Conservation (phyloP, 129 eudicot genomes). For the Arctium lappa region DNA sequence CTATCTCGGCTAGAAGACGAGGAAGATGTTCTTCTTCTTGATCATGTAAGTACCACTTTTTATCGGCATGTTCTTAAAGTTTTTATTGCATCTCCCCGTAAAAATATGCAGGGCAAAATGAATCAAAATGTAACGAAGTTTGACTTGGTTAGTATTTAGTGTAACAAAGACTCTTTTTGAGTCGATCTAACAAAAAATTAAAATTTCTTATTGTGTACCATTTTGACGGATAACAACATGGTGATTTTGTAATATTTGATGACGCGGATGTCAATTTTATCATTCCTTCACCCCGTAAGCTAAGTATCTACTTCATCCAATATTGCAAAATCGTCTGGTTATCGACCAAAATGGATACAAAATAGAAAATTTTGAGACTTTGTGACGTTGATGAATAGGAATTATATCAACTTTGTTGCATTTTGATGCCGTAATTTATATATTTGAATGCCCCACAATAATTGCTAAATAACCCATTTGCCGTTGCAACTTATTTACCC, state of each 20-base stretch:
- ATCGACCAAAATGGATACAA: neutral
- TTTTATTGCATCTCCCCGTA: neutral
- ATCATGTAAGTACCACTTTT: constrained; percentile 59
- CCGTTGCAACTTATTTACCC: neutral
- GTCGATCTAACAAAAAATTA: neutral
- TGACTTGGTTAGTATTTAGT: neutral
- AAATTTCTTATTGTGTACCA: neutral
- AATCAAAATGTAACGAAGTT: neutral
- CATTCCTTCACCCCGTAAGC: neutral
- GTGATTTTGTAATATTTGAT: too few relatives aligned
- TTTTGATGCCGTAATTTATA: too few relatives aligned
- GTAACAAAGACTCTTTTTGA: neutral
- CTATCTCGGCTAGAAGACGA: constrained; percentile 93
- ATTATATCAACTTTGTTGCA: too few relatives aligned
- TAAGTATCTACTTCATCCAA: too few relatives aligned
- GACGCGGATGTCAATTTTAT: neutral
- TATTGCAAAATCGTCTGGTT: neutral
- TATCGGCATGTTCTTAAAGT: neutral
- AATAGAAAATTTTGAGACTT: too few relatives aligned
- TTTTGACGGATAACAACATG: neutral
- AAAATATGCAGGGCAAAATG: neutral
- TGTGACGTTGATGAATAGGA: too few relatives aligned
- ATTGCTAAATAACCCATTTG: neutral
- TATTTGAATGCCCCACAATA: neutral
- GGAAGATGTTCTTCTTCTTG: constrained; percentile 87